phyloP scores from a whole-genome alignment of 768 basidiomycete species.

The Asterophora lycoperdoides region DNA sequence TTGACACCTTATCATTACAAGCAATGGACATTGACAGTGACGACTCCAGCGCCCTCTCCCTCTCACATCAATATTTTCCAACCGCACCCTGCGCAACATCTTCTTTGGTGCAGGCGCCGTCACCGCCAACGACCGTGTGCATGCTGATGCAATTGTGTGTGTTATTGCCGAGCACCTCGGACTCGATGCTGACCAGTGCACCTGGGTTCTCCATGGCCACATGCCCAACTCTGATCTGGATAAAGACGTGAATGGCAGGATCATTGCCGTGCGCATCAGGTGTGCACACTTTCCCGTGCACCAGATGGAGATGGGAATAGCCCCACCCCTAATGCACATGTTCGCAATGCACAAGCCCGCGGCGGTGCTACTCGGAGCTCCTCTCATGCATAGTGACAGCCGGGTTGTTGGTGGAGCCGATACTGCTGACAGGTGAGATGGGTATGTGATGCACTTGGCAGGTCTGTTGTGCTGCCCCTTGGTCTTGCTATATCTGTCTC shows the following conservation, averaged over 20 bases:
- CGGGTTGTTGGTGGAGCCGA: constrained; percentile 70
- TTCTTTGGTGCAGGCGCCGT: constrained; percentile 76
- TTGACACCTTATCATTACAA: no score
- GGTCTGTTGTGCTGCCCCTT: constrained; percentile 70
- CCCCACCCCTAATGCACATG: constrained; percentile 41
- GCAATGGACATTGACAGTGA: constrained; percentile 38
- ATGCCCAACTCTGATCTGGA: constrained; percentile 66
- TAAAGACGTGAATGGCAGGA: constrained; percentile 59
- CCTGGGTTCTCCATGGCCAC: constrained; percentile 63
- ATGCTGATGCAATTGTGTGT: constrained; percentile 45
- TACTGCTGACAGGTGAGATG: constrained; percentile 93
- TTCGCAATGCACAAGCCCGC: constrained; percentile 92
- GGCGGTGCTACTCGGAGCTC: constrained; percentile 57
- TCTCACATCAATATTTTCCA: constrained; percentile 53
- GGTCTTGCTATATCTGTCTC: constrained; percentile 88
- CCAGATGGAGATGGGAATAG: constrained; percentile 31
- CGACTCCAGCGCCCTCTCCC: constrained; percentile 17
- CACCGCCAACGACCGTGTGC: constrained; percentile 47
- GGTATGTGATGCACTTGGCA: constrained; percentile 95
- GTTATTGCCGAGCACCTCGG: constrained; percentile 60
- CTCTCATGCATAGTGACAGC: constrained; percentile 78
- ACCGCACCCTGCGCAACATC: constrained; percentile 76
- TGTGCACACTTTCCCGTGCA: constrained; percentile 54
- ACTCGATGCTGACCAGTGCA: constrained; percentile 62
- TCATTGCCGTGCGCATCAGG: constrained; percentile 56